Conservation (phyloP, 2,329 filamentous ascomycete species). For the Claviceps pazoutovae region DNA sequence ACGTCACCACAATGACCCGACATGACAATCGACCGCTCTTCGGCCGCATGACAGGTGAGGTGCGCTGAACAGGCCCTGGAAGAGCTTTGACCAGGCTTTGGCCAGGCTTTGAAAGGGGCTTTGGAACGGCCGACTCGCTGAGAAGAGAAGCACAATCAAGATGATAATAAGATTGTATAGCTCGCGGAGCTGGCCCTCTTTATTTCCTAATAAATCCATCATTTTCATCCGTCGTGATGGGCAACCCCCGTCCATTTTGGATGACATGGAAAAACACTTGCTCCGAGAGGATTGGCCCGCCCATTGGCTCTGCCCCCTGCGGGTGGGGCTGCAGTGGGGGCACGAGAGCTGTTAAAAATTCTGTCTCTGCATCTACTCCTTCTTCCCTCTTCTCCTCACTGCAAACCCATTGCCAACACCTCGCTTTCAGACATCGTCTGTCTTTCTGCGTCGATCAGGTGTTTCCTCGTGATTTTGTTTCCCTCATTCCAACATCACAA, state of each 20-base stretch:
- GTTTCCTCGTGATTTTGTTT: conserved; percentile 4
- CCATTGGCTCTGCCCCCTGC: not conserved
- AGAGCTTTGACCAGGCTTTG: too few species aligned
- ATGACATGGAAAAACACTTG: not conserved
- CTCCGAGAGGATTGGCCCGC: conserved; percentile 1
- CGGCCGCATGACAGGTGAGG: not conserved
- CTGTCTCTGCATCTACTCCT: conserved; percentile 11
- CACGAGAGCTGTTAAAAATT: conserved; percentile 15
- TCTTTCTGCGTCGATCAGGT: conserved; percentile 14
- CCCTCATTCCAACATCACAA: conserved; percentile 6
- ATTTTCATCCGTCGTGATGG: too few species aligned
- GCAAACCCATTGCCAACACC: conserved; percentile 1
- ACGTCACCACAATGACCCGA: not conserved
- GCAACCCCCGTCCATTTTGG: too few species aligned
- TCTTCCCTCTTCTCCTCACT: conserved; percentile 7
- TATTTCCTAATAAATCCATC: too few species aligned
- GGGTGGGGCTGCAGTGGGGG: conserved; percentile 8
- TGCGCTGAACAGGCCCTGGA: not conserved
- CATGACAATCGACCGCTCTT: not conserved
- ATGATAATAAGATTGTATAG: not conserved
- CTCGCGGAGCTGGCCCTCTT: not conserved
- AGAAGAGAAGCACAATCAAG: not conserved
- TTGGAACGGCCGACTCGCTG: too few species aligned
- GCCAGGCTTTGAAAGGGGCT: too few species aligned
- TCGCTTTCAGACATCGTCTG: not conserved